Percentiles rank a stretch among this genome's conserved stretches.
phyloP scores from a whole-genome alignment of 192 early-diverging fungal genomes.

The Backusella luteola region DNA sequence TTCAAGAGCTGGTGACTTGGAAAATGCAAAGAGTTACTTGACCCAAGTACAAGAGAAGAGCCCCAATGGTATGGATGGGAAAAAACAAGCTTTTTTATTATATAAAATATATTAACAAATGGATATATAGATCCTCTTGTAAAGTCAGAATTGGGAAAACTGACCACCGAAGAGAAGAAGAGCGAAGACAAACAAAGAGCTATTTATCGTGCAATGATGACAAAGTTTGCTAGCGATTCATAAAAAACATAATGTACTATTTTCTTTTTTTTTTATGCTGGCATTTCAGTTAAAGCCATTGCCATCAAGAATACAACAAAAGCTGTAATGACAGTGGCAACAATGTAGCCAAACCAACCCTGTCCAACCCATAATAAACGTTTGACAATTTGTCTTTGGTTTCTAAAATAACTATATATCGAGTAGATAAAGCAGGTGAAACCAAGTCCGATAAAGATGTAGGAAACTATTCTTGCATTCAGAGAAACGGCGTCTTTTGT shows the following conservation, averaged over 20 bases:
- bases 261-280: background rate
- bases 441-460: slow-evolving; percentile 22
- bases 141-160: slow-evolving; percentile 16
- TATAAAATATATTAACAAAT: background rate
- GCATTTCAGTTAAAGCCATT: slow-evolving; percentile 15
- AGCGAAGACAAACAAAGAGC: slow-evolving; percentile 13
- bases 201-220: slow-evolving; percentile 24
- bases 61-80: slow-evolving; percentile 21
- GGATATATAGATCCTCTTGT: slow-evolving; percentile 27
- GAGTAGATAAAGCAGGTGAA: slow-evolving; percentile 16
- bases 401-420: slow-evolving; percentile 18
- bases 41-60: background rate
- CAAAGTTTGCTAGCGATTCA: slow-evolving; percentile 7
- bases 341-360: slow-evolving; percentile 16
- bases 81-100: background rate
- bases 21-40: slow-evolving; percentile 15
- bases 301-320: slow-evolving; percentile 24
- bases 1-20: background rate
- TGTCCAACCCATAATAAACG: slow-evolving; percentile 24
- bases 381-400: slow-evolving; percentile 22
- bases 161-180: background rate
- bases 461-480: slow-evolving; percentile 9
- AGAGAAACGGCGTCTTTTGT: background rate
- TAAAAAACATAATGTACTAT: background rate
- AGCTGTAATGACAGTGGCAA: slow-evolving; percentile 13